phyloP scores from a whole-genome alignment of 2,329 filamentous ascomycete genomes.

The Colletotrichum simmondsii region DNA sequence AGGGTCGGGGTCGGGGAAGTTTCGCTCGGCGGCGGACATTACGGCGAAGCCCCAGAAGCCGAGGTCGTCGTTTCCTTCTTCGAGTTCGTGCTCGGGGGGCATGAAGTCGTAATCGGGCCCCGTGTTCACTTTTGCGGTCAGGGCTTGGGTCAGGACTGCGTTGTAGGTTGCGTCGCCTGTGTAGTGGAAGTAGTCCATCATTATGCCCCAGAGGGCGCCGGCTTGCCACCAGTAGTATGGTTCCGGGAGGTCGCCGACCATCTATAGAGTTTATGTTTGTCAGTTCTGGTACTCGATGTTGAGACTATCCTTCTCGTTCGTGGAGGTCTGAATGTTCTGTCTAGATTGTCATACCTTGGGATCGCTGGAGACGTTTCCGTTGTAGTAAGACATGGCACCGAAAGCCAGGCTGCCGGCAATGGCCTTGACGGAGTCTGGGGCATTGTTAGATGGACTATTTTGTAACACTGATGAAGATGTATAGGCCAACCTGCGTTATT shows the following conservation, averaged over 20 bases:
- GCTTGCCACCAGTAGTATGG: constrained; percentile 79
- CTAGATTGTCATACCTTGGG: constrained; percentile 48
- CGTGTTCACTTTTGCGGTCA: constrained; percentile 65
- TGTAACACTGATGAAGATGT: too few relatives aligned
- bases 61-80: constrained; percentile 80
- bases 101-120: constrained; percentile 71
- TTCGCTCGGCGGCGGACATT: constrained; percentile 75
- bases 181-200: constrained; percentile 77
- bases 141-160: constrained; percentile 65
- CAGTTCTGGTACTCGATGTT: not conserved
- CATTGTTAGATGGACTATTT: constrained; percentile 8
- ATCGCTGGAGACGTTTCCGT: constrained; percentile 67
- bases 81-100: constrained; percentile 63
- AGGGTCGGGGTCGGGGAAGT: constrained; percentile 70
- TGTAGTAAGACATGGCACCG: constrained; percentile 73
- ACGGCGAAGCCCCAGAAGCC: constrained; percentile 78
- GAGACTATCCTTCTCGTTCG: too few relatives aligned
- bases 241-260: constrained; percentile 70
- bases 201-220: constrained; percentile 73
- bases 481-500: constrained; percentile 43
- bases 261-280: constrained; percentile 43
- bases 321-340: not conserved
- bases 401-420: constrained; percentile 70
- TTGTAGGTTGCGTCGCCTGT: constrained; percentile 73
- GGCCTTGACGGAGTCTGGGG: constrained; percentile 65